Evolutionary conservation across 2,329 filamentous ascomycete genomes (phyloP), one percentile per base, ranked within the genome.

Genomic region (Talaromyces sp.): DNA sequence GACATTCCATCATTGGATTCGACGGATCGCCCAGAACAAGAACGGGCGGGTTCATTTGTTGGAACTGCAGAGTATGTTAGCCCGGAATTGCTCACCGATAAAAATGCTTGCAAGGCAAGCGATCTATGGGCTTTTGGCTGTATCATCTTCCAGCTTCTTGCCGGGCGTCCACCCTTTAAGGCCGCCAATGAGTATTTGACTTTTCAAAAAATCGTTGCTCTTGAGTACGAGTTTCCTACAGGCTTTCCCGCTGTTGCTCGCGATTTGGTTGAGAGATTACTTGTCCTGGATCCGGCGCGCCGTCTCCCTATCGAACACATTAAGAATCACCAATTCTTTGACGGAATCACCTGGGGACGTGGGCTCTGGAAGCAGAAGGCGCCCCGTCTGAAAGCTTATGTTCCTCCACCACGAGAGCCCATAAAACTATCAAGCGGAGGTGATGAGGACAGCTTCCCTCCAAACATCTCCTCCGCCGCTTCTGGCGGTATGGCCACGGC

Each of bases 61-160:
- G 94, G 94, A 37, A 99, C 94, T 0, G 94, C 94, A 10, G 94
- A 99, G 73, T 99, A 99, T 68, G 94, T 99, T 65, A 97, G 94
- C 69, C 94, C 94, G 0, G 94, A 99, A 72, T 81, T 99, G n/a
- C 80, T 99, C 56, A 96, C 90, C 31, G 91, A 96, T 69, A 97
- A 97, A 77, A 95, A 89, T 67, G 94, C 93, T 19, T 97, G 93
- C 79, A 99, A 97, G 76, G 90, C 93, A 43, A 97, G 94, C 73
- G 94, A 99, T 75, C 75, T 99, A 52, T 99, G 94, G 94, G 94
- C 94, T 2, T 99, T 96, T 77, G 94, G 94, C 9, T 99, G 94
- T 77, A 99, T 99, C 66, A 86, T 99, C 62, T 99, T 96, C 72
- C 94, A 99, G 73, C 82, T 99, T 25, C 79, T 99, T 35, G 89